phyloP scores from a whole-genome alignment of 148 eudicot genomes.

The Camellia granthamiana region DNA sequence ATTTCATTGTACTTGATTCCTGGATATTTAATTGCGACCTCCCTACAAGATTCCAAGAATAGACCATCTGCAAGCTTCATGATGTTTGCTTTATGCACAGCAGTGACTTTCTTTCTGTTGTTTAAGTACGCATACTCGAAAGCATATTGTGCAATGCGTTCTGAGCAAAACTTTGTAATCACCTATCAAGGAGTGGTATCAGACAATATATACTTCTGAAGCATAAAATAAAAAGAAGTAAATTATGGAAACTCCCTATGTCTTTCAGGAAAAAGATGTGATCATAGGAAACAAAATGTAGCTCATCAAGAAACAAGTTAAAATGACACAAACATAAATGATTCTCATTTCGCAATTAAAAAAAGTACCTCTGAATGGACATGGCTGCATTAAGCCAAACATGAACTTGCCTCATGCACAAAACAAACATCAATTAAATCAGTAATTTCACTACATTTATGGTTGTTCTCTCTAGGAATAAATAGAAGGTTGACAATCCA shows the following conservation, averaged over 20 bases:
- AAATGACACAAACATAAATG: neutral
- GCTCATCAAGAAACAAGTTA: neutral
- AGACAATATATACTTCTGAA: constrained; percentile 21
- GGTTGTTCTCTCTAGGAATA: neutral
- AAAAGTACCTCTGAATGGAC: neutral
- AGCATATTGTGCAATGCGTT: constrained; percentile 43
- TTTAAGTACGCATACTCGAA: constrained; percentile 44
- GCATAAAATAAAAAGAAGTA: neutral
- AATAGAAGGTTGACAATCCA: neutral
- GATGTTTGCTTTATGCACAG: constrained; percentile 48
- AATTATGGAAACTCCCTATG: neutral
- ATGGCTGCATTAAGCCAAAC: neutral
- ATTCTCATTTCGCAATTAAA: neutral
- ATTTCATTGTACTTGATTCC: constrained; percentile 41
- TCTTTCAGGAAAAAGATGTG: neutral
- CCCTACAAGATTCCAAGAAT: constrained; percentile 46
- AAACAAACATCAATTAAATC: neutral
- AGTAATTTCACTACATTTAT: neutral
- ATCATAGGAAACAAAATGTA: neutral
- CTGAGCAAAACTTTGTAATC: constrained; percentile 46
- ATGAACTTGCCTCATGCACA: neutral
- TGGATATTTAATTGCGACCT: constrained; percentile 39
- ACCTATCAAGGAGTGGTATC: constrained; percentile 25
- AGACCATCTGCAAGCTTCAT: constrained; percentile 56
- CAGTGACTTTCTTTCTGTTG: constrained; percentile 48